A percentile compares a stretch with the other conserved stretches of the same genome.
Conservation (phyloP, 441 rosid species). For the Populus hybrid region DNA sequence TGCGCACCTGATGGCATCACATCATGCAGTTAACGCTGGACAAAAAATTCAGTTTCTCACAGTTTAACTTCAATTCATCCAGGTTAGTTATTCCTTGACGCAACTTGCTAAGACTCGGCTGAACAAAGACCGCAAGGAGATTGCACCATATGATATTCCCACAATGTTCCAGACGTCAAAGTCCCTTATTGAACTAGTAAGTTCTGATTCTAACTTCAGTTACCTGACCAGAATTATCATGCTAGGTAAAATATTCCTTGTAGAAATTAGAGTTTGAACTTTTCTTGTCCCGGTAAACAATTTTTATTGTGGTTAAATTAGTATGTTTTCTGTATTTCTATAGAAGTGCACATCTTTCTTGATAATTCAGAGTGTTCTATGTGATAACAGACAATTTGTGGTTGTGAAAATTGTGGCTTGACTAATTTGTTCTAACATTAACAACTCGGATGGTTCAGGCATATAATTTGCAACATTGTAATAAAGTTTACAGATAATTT, state of each 20-base stretch:
- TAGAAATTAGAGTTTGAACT: not conserved
- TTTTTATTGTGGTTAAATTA: not conserved
- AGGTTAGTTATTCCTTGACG: constrained; percentile 97
- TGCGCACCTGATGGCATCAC: constrained; percentile 10
- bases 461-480: not conserved
- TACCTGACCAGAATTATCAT: not conserved
- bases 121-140: constrained; percentile 84
- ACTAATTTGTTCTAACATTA: not conserved
- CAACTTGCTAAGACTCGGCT: constrained; percentile 88
- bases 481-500: constrained; percentile 1
- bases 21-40: not conserved
- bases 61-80: constrained; percentile 34
- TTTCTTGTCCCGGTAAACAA: not conserved
- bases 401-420: constrained; percentile 7
- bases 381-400: not conserved
- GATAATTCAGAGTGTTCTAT: not conserved
- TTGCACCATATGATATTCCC: constrained; percentile 71
- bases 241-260: not conserved
- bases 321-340: not conserved
- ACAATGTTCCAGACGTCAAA: constrained; percentile 80
- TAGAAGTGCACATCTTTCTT: not conserved
- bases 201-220: constrained; percentile 31
- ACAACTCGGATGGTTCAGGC: constrained; percentile 1
- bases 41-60: constrained; percentile 28
- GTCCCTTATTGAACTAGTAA: constrained; percentile 81